A percentile compares a stretch with the other conserved stretches of the same genome.
phyloP scores from a whole-genome alignment of 306 rosid genomes.

The Cicer yamashitae region DNA sequence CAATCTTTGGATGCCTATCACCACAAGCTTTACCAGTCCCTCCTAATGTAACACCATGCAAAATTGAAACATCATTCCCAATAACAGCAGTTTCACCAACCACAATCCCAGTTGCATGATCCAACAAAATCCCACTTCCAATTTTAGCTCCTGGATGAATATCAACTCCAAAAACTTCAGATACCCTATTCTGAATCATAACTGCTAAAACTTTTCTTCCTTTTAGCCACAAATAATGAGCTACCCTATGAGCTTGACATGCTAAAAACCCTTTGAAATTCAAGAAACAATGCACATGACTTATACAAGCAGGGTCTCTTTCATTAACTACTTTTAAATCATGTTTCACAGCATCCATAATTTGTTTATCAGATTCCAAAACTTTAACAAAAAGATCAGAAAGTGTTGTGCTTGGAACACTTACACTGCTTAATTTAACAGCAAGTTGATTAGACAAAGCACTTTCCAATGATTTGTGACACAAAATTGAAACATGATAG shows the following conservation, averaged over 20 bases:
- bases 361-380: constrained; percentile 47
- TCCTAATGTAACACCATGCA: constrained; percentile 89
- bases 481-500: constrained; percentile 58
- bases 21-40: constrained; percentile 87
- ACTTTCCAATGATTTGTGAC: constrained; percentile 59
- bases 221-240: constrained; percentile 72
- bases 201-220: constrained; percentile 64
- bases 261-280: constrained; percentile 87
- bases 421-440: constrained; percentile 55
- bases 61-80: constrained; percentile 84
- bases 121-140: constrained; percentile 78
- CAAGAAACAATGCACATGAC: constrained; percentile 73
- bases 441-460: constrained; percentile 74
- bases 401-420: constrained; percentile 58
- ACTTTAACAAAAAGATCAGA: constrained; percentile 58
- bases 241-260: constrained; percentile 76
- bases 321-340: constrained; percentile 79
- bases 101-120: constrained; percentile 91
- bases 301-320: constrained; percentile 87
- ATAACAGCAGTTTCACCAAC: constrained; percentile 94
- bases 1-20: constrained; percentile 93
- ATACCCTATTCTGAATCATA: constrained; percentile 78
- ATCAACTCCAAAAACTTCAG: constrained; percentile 80
- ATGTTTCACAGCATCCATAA: constrained; percentile 48
- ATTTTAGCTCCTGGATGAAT: constrained; percentile 88